Evolutionary conservation across 805 yeast genomes (phyloP), one percentile per base, ranked within the genome.

Genomic region (Ogataea neopini): DNA sequence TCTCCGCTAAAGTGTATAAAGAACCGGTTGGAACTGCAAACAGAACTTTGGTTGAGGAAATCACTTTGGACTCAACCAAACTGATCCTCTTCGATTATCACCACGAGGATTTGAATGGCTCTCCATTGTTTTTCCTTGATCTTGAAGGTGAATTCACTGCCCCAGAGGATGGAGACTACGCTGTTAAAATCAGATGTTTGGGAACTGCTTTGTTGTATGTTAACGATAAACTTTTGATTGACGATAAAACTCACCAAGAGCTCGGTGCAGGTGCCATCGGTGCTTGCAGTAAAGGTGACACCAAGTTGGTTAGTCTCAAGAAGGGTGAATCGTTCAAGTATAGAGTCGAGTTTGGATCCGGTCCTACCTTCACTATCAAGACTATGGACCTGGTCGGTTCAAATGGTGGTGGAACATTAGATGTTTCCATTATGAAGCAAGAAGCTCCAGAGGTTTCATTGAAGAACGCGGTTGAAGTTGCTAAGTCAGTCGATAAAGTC

Each of bases 401-500:
- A 7, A 50, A 49, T 22, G 72, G 43, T 26, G 73, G 72, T 49
- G 68, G 71, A 48, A 73, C 74, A 30, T 26, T 56, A 39, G 39
- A 44, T 20, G 42, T 55, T 8, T 30, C 54, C 22, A 36, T 53
- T 17, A 45, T 44, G n/a, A 39, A 49, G 25, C 69, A 65, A 26
- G 55, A 63, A 36, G 62, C 63, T 38, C 55, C 58, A 10, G 59
- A 63, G 15, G 63, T 53, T 26, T 71, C 66, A 51, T 68, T 76
- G 34, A 41, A 46, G 1, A 58, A 62, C 19, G 84, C 86, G 8
- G 77, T 69, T 13, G 73, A 65, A 10, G 47, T 75, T 32, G 86
- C 87, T 33, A 68, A 70, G 51, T 30, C 57, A 1, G 80, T 63
- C 18, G 86, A 81, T 52, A 79, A 78, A 58, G 84, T 79, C 17